Conservation (phyloP, 106 monocot species). For the Dendrobium nobile region DNA sequence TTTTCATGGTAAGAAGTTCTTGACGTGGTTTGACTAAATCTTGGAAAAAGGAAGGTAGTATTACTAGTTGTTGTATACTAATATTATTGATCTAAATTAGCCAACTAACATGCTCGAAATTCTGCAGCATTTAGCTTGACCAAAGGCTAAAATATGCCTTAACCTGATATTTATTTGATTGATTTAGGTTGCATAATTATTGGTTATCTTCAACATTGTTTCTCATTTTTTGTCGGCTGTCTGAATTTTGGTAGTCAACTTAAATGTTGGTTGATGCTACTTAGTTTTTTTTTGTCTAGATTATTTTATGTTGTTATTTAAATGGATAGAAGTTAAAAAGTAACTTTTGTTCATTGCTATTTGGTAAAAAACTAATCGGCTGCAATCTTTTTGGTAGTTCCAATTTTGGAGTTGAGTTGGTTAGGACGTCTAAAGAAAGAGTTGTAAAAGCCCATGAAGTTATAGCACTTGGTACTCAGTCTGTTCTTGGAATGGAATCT, state of each 20-base stretch:
- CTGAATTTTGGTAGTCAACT: background rate
- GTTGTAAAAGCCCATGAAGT: conserved; percentile 61
- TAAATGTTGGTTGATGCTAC: background rate
- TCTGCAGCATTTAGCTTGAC: background rate
- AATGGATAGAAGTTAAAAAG: background rate
- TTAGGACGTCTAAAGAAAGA: conserved; percentile 55
- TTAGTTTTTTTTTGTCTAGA: background rate
- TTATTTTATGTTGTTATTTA: background rate
- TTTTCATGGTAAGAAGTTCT: background rate
- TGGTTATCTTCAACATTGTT: background rate
- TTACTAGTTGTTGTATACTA: background rate
- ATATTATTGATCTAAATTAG: background rate
- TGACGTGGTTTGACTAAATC: background rate
- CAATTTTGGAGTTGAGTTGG: conserved; percentile 69
- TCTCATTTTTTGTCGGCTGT: background rate
- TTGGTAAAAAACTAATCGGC: background rate
- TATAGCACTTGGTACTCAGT: conserved; percentile 24
- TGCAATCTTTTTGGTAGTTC: conserved; percentile 33
- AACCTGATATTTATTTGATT: background rate
- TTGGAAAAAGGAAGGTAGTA: background rate
- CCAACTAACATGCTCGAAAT: background rate
- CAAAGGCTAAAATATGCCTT: background rate
- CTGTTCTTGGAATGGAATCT: conserved; percentile 48
- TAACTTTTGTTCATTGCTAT: background rate
- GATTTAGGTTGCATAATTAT: background rate